These are phyloP conservation scores for Amylostereum chailletii DNA, from an alignment of 1,284 basidiomycete species.

Conservation along the genomic window DNA sequence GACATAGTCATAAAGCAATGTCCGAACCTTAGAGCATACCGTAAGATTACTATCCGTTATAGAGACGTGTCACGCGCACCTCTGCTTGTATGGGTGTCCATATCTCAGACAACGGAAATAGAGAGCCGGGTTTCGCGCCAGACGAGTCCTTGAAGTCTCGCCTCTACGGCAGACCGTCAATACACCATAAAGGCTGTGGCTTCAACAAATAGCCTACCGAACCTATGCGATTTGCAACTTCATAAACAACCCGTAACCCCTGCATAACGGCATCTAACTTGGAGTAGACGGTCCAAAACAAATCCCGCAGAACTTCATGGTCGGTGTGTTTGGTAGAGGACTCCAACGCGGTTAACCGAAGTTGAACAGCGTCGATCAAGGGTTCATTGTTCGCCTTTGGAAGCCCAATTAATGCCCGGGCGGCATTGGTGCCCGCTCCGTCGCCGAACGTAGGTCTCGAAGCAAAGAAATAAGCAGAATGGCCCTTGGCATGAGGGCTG, in stretches of 20 bases:
- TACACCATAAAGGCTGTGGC: background rate
- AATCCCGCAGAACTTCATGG: constrained; percentile 81
- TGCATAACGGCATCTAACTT: constrained; percentile 96
- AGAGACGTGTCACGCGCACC: constrained; percentile 31
- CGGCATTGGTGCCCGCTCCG: constrained; percentile 16
- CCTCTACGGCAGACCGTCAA: constrained; percentile 38
- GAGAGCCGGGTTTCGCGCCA: constrained; percentile 58
- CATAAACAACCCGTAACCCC: constrained; percentile 85
- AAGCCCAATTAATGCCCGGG: constrained; percentile 8
- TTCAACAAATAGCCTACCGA: constrained; percentile 46
- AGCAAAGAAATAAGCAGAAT: constrained; percentile 11
- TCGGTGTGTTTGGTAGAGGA: constrained; percentile 68
- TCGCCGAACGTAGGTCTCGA: constrained; percentile 10
- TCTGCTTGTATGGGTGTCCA: constrained; percentile 90
- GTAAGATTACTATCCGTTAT: too few relatives aligned
- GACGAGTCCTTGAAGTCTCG: constrained; percentile 82
- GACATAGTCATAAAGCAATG: constrained; percentile 86
- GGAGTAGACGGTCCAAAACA: constrained; percentile 98
- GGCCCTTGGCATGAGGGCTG: constrained; percentile 5
- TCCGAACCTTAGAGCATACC: constrained; percentile 53
- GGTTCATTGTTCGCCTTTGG: constrained; percentile 8
- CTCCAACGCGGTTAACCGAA: constrained; percentile 75
- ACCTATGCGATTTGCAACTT: constrained; percentile 83
- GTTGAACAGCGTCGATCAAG: constrained; percentile 33
- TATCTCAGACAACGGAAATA: constrained; percentile 84